A percentile compares a stretch with the other conserved stretches of the same genome.
These are phyloP conservation scores for Misopates orontium DNA, from an alignment of 257 asterid species.

Conservation along the genomic window DNA sequence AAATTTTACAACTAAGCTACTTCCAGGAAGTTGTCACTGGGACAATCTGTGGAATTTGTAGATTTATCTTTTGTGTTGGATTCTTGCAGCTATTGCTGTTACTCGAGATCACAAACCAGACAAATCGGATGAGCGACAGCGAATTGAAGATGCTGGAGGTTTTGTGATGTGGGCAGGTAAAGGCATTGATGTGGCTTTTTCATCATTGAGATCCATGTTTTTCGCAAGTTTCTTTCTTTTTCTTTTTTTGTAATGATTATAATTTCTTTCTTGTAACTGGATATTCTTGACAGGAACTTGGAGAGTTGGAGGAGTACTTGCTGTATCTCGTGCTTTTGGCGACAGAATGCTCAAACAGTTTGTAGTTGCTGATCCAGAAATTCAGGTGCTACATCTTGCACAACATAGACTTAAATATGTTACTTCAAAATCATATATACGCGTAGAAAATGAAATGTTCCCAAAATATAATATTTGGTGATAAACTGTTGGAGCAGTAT, in stretches of 20 bases:
- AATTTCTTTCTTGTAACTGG: background rate
- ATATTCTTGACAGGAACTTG: slow-evolving; percentile 68
- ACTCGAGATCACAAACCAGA: slow-evolving; percentile 98
- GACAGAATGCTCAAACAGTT: slow-evolving; percentile 83
- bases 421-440: no score
- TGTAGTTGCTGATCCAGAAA: slow-evolving; percentile 97
- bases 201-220: background rate
- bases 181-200: background rate
- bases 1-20: background rate
- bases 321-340: slow-evolving; percentile 98
- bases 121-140: slow-evolving; percentile 87
- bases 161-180: slow-evolving; percentile 99
- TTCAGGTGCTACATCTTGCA: slow-evolving; percentile 48
- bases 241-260: background rate
- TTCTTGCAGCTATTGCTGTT: slow-evolving; percentile 76
- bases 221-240: no score
- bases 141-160: slow-evolving; percentile 99
- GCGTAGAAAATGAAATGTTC: background rate
- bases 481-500: slow-evolving; percentile 77
- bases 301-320: slow-evolving; percentile 99
- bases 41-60: slow-evolving; percentile 5
- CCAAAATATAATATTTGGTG: slow-evolving; percentile 58
- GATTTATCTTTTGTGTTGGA: slow-evolving; percentile 18
- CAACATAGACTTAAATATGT: background rate
- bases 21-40: background rate